Evolutionary conservation across 192 early-diverging fungal species (phyloP).

Genomic region (Thamnidium elegans): DNA sequence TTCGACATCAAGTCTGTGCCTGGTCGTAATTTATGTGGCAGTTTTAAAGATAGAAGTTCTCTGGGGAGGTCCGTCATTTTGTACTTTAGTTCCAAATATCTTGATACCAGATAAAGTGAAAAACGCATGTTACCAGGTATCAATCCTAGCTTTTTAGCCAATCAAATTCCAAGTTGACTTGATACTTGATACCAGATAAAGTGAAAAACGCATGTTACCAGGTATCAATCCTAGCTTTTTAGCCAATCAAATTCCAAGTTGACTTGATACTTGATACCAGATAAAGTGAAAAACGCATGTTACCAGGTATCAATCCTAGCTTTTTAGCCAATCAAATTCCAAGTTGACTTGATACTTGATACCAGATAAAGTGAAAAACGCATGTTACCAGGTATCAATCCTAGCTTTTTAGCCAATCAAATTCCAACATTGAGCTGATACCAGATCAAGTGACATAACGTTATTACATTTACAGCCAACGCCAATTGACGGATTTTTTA

Average conservation of each 20-base stretch:
- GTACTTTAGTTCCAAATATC: slow-evolving; percentile 1
- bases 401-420: background rate
- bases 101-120: background rate
- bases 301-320: background rate
- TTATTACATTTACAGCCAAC: background rate
- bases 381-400: background rate
- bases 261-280: background rate
- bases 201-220: too few relatives aligned
- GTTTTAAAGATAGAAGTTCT: slow-evolving; percentile 1
- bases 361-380: background rate
- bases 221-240: background rate
- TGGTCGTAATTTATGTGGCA: slow-evolving; percentile 10
- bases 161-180: too few relatives aligned
- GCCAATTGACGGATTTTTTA: too few relatives aligned
- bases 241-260: slow-evolving; percentile 1
- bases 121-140: background rate
- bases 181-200: too few relatives aligned
- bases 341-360: background rate
- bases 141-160: too few relatives aligned
- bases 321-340: slow-evolving; percentile 3
- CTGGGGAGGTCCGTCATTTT: background rate
- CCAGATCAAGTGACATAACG: background rate
- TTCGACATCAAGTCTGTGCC: slow-evolving; percentile 9
- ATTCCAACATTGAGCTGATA: background rate
- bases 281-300: background rate